A percentile compares a stretch with the other conserved stretches of the same genome.
Evolutionary conservation across 345 rosid genomes (phyloP).

Genomic region (Brassica rapa): DNA sequence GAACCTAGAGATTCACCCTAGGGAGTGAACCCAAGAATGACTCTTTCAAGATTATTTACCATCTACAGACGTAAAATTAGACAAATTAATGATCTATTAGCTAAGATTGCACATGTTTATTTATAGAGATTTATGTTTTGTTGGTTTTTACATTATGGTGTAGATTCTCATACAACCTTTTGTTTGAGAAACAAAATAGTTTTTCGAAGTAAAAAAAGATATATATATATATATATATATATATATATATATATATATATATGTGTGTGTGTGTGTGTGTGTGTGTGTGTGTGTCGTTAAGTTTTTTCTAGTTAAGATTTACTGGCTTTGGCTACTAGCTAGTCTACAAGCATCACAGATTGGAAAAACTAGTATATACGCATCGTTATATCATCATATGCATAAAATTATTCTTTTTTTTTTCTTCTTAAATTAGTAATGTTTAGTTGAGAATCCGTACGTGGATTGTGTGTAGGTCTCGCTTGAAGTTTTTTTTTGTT

Average conservation of each 20-base stretch:
- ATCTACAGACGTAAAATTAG: not conserved
- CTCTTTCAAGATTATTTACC: not conserved
- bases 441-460: not conserved
- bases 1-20: too few species aligned
- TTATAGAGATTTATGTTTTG: not conserved
- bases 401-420: too few species aligned
- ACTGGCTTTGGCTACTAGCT: not conserved
- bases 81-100: too few species aligned
- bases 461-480: not conserved
- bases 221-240: not conserved
- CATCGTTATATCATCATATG: conserved; percentile 1
- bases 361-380: not conserved
- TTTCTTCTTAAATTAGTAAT: not conserved
- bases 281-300: conserved; percentile 3
- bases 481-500: not conserved
- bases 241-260: too few species aligned
- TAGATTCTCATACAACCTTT: too few species aligned
- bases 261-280: not conserved
- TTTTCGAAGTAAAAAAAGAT: not conserved
- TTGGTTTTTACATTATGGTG: too few species aligned
- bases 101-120: not conserved
- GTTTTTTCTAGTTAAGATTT: not conserved
- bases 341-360: conserved; percentile 16
- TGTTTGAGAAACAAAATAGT: not conserved
- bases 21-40: too few species aligned